Percentiles rank a stretch among this genome's conserved stretches.
Conservation (phyloP, 2,329 filamentous ascomycete species). For the Colletotrichum sansevieriae region DNA sequence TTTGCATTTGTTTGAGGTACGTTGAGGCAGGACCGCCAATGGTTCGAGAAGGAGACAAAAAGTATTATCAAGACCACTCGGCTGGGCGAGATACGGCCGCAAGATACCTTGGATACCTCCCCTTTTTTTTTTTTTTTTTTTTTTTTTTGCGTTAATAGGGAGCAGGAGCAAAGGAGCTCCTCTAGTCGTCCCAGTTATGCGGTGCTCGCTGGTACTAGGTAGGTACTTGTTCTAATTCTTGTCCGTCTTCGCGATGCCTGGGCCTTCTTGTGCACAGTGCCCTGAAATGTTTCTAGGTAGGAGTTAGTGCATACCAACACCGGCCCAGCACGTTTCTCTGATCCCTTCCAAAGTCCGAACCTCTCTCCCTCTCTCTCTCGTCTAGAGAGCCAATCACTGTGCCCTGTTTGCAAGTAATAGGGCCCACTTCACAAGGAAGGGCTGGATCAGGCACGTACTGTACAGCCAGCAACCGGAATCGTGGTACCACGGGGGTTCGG, state of each 20-base stretch:
- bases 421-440: neutral
- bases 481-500: conserved; percentile 9
- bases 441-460: conserved; percentile 1
- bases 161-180: neutral
- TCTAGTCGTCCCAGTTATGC: neutral
- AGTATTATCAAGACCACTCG: conserved; percentile 15
- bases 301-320: no score
- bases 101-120: neutral
- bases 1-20: neutral
- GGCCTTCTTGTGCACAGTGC: conserved; percentile 22
- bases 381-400: conserved; percentile 15
- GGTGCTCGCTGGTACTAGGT: conserved; percentile 7
- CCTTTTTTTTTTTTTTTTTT: no score
- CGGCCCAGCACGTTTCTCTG: conserved; percentile 5
- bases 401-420: neutral
- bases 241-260: conserved; percentile 21
- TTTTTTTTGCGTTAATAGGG: neutral
- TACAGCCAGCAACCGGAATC: neutral
- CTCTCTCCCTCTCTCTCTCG: conserved; percentile 1
- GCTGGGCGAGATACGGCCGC: conserved; percentile 35
- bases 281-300: neutral
- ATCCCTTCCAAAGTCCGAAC: neutral
- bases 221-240: no score
- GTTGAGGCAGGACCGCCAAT: conserved; percentile 13
- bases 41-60: conserved; percentile 35